Percentiles rank a stretch among this genome's conserved stretches.
phyloP scores from a whole-genome alignment of 495 filamentous ascomycete species.

The Patellaria atrata region DNA sequence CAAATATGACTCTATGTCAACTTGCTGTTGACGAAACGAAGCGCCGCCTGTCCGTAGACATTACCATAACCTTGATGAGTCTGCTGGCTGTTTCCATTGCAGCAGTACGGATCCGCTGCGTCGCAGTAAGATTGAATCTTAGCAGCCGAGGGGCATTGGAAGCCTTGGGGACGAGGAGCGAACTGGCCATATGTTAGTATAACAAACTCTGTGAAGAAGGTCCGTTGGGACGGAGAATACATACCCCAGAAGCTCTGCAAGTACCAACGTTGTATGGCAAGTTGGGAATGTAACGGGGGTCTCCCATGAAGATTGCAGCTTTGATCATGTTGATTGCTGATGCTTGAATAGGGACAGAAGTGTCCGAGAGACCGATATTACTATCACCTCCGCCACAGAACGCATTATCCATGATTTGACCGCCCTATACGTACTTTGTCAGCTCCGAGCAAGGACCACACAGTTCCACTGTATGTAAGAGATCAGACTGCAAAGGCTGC shows the following conservation, averaged over 20 bases:
- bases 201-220: no score
- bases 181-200: conserved; percentile 32
- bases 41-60: conserved; percentile 43
- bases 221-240: no score
- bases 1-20: no score
- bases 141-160: conserved; percentile 36
- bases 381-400: conserved; percentile 42
- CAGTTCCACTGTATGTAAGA: no score
- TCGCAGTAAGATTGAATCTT: conserved; percentile 51
- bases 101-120: conserved; percentile 48
- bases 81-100: conserved; percentile 41
- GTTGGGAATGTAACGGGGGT: conserved; percentile 39
- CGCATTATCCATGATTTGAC: conserved; percentile 49
- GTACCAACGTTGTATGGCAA: conserved; percentile 48
- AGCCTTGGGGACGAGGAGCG: conserved; percentile 40
- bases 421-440: no score
- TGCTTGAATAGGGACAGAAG: no score
- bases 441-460: no score
- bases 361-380: no score
- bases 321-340: conserved; percentile 37
- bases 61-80: conserved; percentile 44
- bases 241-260: conserved; percentile 40
- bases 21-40: conserved; percentile 41
- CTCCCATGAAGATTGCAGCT: conserved; percentile 50
- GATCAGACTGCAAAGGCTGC: no score